phyloP scores from a whole-genome alignment of 139 green algal genomes.

The Trebouxia sp. region DNA sequence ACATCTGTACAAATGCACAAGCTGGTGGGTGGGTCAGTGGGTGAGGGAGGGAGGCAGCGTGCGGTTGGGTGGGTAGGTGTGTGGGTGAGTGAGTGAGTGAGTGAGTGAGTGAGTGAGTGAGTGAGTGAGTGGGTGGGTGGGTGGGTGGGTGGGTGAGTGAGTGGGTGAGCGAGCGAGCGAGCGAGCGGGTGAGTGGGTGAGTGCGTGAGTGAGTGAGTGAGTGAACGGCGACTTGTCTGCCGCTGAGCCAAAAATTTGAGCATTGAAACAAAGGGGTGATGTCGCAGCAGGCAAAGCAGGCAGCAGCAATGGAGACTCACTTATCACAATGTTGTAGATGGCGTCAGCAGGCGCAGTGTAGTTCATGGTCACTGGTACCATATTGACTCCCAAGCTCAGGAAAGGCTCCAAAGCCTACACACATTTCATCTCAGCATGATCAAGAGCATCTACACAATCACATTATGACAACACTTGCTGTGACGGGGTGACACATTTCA shows the following conservation, averaged over 20 bases:
- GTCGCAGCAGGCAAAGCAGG: background rate
- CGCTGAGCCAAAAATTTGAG: background rate
- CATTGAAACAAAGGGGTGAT: background rate
- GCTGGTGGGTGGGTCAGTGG: background rate
- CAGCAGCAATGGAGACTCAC: background rate
- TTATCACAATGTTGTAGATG: slow-evolving; percentile 33
- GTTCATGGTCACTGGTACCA: slow-evolving; percentile 29
- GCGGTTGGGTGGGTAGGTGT: too few relatives aligned
- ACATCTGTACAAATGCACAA: background rate
- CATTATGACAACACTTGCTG: too few relatives aligned
- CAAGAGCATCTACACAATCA: too few relatives aligned
- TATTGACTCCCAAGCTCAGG: background rate
- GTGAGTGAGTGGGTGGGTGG: too few relatives aligned
- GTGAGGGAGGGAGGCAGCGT: too few relatives aligned
- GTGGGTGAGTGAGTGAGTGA: too few relatives aligned
- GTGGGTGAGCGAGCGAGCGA: too few relatives aligned
- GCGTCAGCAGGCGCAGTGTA: slow-evolving; percentile 32
- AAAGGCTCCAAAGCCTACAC: slow-evolving; percentile 7
- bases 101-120: too few relatives aligned
- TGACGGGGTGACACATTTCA: too few relatives aligned
- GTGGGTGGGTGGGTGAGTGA: too few relatives aligned
- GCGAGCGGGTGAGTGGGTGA: too few relatives aligned
- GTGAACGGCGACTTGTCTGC: background rate
- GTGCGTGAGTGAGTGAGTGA: too few relatives aligned
- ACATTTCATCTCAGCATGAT: background rate